These are phyloP conservation scores for Chlorella sp. DNA, from an alignment of 139 green algal genomes.

Conservation along the genomic window DNA sequence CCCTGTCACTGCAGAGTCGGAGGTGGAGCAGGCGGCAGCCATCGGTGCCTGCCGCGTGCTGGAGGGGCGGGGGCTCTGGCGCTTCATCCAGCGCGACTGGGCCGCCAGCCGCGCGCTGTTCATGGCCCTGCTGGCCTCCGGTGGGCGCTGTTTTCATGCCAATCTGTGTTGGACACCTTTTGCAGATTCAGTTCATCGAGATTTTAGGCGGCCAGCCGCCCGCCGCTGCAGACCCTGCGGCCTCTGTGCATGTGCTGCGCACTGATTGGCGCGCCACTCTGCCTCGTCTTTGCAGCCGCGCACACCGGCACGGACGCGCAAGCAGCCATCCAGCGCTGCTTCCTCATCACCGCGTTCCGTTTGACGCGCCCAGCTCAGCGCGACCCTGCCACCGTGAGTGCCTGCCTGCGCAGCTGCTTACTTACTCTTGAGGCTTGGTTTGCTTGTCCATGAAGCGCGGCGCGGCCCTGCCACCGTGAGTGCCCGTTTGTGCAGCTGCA, in stretches of 20 bases:
- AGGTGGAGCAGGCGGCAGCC: constrained; percentile 35
- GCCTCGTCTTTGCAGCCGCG: constrained; percentile 11
- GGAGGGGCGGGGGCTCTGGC: constrained; percentile 25
- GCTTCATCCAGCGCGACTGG: constrained; percentile 36
- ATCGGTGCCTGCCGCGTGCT: constrained; percentile 18
- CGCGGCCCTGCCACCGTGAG: too few relatives aligned
- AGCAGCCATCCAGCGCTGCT: constrained; percentile 21
- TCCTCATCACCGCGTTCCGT: constrained; percentile 45
- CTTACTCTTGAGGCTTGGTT: too few relatives aligned
- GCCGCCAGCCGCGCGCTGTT: constrained; percentile 12
- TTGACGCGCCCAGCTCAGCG: constrained; percentile 1
- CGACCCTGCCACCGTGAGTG: constrained; percentile 16
- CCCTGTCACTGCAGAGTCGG: constrained; percentile 43
- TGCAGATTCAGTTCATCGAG: background rate
- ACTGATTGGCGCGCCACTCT: background rate
- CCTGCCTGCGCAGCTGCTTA: background rate
- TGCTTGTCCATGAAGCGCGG: too few relatives aligned
- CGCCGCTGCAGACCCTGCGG: constrained; percentile 26
- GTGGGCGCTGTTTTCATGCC: background rate
- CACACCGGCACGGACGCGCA: constrained; percentile 37
- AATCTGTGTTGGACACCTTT: too few relatives aligned
- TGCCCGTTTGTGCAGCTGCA: too few relatives aligned
- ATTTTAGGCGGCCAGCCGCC: background rate
- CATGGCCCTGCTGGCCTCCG: constrained; percentile 32
- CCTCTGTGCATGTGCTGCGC: constrained; percentile 21